Evolutionary conservation across 805 yeast genomes (phyloP), one percentile per base, ranked within the genome.

Genomic region (Candida takata): DNA sequence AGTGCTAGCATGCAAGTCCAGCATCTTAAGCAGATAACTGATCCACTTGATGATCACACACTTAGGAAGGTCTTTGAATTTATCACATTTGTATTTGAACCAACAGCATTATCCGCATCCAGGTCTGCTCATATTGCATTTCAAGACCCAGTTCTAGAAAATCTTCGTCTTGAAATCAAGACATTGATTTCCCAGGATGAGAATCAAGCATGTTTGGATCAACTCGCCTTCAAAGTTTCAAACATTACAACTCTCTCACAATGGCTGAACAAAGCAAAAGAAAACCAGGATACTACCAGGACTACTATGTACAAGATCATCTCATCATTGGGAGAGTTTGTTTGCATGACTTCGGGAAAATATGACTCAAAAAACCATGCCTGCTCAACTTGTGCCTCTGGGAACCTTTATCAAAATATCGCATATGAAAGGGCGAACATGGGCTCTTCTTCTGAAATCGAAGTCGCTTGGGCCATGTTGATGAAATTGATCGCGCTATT

Each of bases 241-340:
- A 32, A 16, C 4, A 25, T 14, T 7, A 15, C 10, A 3, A 13
- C 38, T 6, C 24, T 40, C 4, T 29, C 35, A 12, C 32, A 33
- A 8, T 44, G 44, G 47, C 23, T 40, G 15, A 29, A 27, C 8
- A 13, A 17, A 10, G 30, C 28, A n/a, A 38, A 25, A 16, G 24
- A 27, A 15, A 24, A 8, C 4, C 31, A 26, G 9, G 33, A 29
- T 11, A 5, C 11, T 3, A 8, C 24, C 5, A 32, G 35, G 8
- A n/a, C 31, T 3, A 37, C 48, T 16, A 41, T 38, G 13, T 37
- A 45, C 28, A 34, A 35, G 4, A n/a, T 67, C 2, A 41, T 70
- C 1, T 46, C 58, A 2, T 58, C 69, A 0, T 36, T 70, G 12
- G 64, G 69, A n/a, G 45, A 61, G 19, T 58, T 59, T 23, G 55